Evolutionary conservation across 2,329 filamentous ascomycete species (phyloP), one percentile per base, ranked within the genome.

Genomic region (Neoscytalidium dimidiatum): DNA sequence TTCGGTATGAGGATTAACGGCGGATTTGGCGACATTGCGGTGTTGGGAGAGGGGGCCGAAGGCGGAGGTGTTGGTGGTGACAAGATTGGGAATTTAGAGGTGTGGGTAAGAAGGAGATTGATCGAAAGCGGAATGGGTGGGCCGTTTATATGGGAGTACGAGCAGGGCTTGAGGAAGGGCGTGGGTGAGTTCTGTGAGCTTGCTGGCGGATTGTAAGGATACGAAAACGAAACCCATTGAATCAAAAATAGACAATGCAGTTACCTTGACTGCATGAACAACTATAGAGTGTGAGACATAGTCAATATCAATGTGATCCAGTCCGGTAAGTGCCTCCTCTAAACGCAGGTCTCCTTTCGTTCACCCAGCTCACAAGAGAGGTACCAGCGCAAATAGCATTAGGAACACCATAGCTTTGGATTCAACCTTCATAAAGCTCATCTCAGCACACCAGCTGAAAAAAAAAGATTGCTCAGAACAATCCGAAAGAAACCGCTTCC

Each of bases 91-190:
- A 83, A 81, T 71, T 66, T 86, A 44, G 85, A 88, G 66, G 68
- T 86, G n/a, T 88, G 86, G 86, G 73, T 83, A 14, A 74, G 83
- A 71, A 87, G 85, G 74, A 79, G 86, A 35, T 73, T 88, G 44
- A 69, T 79, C 33, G 84, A 87, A 67, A 81, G 79, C 65, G 82
- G 82, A 2, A 79, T 83, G 67, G 75, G 76, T 41, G 81, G 81
- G 9, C 74, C 75, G 19, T 80, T 78, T 66, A 77, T 81, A n/a
- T 84, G 83, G 82, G 79, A 84, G 69, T 85, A 79, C 69, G 82
- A 83, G 71, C 80, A 82, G 65, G 83, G 83, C 2, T 62, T 84
- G 41, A 72, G 82, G 53, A 78, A 79, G 71, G 83, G 82, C 0
- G 71, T 84, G 19, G 67, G 71, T 3, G 79, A 82, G 62, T 82